Evolutionary conservation across 2,329 filamentous ascomycete species (phyloP), one percentile per base, ranked within the genome.

Genomic region (Hypomyces rosellus): DNA sequence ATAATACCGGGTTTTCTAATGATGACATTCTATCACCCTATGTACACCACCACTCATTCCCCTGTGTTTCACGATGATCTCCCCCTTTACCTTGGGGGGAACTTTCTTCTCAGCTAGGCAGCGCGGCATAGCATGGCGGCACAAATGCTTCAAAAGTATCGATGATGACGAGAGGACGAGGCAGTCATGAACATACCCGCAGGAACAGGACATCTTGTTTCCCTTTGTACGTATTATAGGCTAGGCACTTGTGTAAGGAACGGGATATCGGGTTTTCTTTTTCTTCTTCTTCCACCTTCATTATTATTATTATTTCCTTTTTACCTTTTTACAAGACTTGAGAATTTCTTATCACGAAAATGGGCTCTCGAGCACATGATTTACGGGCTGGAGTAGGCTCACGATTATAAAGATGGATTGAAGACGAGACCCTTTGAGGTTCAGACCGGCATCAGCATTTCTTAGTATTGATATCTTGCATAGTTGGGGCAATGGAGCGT

Each of bases 181-280:
- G 61, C 56, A 57, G 64, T 57, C 58, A 63, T 58, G 62, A 62
- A 61, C 61, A 65, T 60, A 61, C 57, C 55, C 54, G 48, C 59
- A 56, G 56, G 52, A 57, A 38, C 41, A 55, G 34, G 18, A 20
- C 45, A 41, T 49, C 57, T 50, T 50, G 45, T 45, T 41, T 59
- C 59, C 57, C 52, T 62, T 65, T 62, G 58, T 61, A 60, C 48
- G 50, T 56, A 62, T 52, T 63, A 61, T 61, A 60, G 33, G 47
- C 47, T 45, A 46, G 44, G 37, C 15, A 18, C 11, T 37, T 46
- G 20, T 52, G 43, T 52, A 46, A 39, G 45, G 48, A 49, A 22
- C 37, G 37, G 48, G 40, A 46, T 43, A 46, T 16, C 39, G 7
- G 22, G 22, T 34, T 40, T 16, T 40, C 20, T 34, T 14, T 25